Evolutionary conservation across 352 stramenopile species (phyloP).

Genomic region (Pythium chondricola): DNA sequence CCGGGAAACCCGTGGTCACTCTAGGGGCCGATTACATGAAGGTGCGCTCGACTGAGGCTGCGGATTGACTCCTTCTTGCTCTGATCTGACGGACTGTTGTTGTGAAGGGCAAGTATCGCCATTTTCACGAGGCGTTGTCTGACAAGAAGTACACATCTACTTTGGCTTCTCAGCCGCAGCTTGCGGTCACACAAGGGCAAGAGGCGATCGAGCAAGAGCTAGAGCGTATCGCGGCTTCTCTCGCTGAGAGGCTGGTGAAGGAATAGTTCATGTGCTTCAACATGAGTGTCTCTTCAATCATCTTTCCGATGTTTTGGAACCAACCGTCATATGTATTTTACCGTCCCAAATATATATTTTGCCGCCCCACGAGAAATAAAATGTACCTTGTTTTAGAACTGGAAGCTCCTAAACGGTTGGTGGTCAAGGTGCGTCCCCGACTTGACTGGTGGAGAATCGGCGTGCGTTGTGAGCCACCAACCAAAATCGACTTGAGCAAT

Average conservation of each 20-base stretch:
- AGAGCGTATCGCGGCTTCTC: conserved; percentile 10
- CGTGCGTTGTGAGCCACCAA: conserved; percentile 6
- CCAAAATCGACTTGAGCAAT: conserved; percentile 1
- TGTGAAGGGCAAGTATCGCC: conserved; percentile 50
- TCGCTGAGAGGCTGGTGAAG: background rate
- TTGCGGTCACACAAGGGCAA: background rate
- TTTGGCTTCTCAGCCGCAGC: conserved; percentile 12
- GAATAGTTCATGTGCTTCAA: conserved; percentile 12
- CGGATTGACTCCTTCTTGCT: too few species aligned
- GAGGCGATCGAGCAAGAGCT: conserved; percentile 39
- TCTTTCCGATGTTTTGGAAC: conserved; percentile 1
- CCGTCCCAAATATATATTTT: background rate
- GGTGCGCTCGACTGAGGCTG: conserved; percentile 22
- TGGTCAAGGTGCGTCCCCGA: conserved; percentile 11
- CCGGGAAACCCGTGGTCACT: conserved; percentile 45
- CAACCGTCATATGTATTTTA: conserved; percentile 4
- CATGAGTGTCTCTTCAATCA: conserved; percentile 21
- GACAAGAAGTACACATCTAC: conserved; percentile 14
- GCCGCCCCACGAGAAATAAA: too few species aligned
- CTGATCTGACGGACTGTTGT: too few species aligned
- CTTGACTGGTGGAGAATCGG: conserved; percentile 23
- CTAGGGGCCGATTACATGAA: conserved; percentile 38
- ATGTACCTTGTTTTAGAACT: background rate
- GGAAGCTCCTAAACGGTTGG: conserved; percentile 16
- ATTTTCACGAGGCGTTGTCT: conserved; percentile 43